Base-by-base conservation (phyloP, 768 basidiomycete genomes). In the Kwoniella sp. region DNA sequence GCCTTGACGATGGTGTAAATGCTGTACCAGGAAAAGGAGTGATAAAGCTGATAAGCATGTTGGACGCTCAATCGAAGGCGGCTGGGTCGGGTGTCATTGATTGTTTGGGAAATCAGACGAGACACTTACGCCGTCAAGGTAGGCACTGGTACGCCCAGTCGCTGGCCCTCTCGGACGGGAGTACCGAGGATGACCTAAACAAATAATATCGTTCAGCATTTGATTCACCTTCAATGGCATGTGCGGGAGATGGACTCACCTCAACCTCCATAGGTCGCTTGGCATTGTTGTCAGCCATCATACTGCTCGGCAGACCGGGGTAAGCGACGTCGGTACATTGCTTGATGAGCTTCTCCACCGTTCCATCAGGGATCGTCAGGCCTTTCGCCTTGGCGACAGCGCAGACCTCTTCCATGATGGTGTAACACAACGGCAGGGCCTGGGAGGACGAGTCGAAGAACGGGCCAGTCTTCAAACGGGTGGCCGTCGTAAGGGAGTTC, bases 261-360 rank as follows among this genome's bases (percentile, higher is more conserved):
- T 79, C 78, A 29, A 75, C 74, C 61, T 79, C 78, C 78, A 79
- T 79, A 20, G 74, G 71, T 55, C 74, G 61, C n/a, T 67, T 61
- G 9, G 73, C 78, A 12, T 73, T 28, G 52, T 70, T 70, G 63
- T 79, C 78, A 58, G 72, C 72, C 76, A 77, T 64, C 78, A 79
- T 79, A 28, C 65, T 68, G 64, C 73, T 73, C 25, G 78, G 78
- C 51, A 77, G 66, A 47, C 78, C 78, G 3, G 67, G 45, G 50
- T 71, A 73, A 29, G 59, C 66, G 34, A 77, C 74, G 54, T 66
- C 69, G 48, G 74, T 77, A 61, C 78, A 79, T 58, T 76, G 72
- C 38, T 75, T 71, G 50, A 79, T 77, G 28, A 79, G 63, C 54
- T 67, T 58, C 15, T 79, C 74, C 30, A 73, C 74, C 5, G 74